Evolutionary conservation across 495 filamentous ascomycete genomes (phyloP).

Genomic region (Xylaria acuta): DNA sequence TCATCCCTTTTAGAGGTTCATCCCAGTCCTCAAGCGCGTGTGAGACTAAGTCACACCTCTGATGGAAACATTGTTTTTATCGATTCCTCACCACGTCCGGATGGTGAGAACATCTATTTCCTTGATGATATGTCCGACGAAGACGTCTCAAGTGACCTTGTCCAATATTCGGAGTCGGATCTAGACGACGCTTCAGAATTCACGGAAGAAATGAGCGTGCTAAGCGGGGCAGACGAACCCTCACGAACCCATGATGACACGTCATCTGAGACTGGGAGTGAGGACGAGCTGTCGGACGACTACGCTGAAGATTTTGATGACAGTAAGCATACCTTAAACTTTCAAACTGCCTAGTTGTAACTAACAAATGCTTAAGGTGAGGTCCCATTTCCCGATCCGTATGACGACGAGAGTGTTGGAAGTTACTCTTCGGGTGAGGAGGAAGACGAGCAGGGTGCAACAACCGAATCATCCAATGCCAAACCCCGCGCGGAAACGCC

Average conservation of each 20-base stretch:
- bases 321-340: background rate
- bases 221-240: background rate
- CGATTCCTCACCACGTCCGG: background rate
- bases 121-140: background rate
- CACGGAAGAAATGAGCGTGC: background rate
- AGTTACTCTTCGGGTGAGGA: background rate
- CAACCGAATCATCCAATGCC: slow-evolving; percentile 49
- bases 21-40: background rate
- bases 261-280: background rate
- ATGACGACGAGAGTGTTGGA: background rate
- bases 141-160: background rate
- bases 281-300: background rate
- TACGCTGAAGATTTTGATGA: background rate
- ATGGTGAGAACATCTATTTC: background rate
- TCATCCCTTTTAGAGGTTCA: background rate
- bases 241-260: background rate
- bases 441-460: slow-evolving; percentile 40
- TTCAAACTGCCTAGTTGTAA: background rate
- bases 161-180: background rate
- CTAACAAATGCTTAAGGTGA: slow-evolving; percentile 1
- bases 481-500: slow-evolving; percentile 23
- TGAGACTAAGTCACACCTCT: background rate
- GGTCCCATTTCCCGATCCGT: background rate
- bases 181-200: background rate
- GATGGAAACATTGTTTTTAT: background rate